phyloP scores from a whole-genome alignment of 345 rosid species.

The Carallia pectinifolia region DNA sequence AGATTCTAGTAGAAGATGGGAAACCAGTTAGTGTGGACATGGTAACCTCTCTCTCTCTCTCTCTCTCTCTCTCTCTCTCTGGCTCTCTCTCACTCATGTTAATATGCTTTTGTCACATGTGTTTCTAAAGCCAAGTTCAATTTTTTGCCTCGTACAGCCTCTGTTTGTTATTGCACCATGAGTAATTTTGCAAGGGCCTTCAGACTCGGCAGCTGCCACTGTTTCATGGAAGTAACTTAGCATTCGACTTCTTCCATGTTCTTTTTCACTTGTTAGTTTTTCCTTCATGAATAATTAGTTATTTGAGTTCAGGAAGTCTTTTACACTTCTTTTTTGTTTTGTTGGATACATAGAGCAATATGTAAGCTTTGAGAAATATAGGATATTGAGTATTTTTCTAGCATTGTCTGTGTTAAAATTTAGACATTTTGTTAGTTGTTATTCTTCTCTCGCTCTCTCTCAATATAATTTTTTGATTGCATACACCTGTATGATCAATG shows the following conservation, averaged over 20 bases:
- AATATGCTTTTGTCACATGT: not conserved
- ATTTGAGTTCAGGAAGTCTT: slow-evolving; percentile 4
- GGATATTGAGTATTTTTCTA: not conserved
- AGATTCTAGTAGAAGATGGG: slow-evolving; percentile 74
- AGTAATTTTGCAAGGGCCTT: slow-evolving; percentile 18
- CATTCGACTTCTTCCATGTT: not conserved
- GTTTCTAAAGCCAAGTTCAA: not conserved
- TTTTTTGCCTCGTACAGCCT: slow-evolving; percentile 54
- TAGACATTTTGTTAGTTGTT: not conserved
- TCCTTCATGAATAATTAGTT: slow-evolving; percentile 11
- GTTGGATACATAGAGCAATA: slow-evolving; percentile 3
- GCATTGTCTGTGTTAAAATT: not conserved
- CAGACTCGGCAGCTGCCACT: slow-evolving; percentile 9
- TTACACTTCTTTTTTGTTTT: not conserved
- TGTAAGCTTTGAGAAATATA: not conserved
- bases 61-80: not conserved
- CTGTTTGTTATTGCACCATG: slow-evolving; percentile 67
- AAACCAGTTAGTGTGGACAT: slow-evolving; percentile 79
- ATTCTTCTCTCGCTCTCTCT: not conserved
- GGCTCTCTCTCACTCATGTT: not conserved
- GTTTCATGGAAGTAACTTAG: slow-evolving; percentile 8
- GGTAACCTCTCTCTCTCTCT: slow-evolving; percentile 39
- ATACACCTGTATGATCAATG: too few relatives aligned
- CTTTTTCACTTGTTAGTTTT: slow-evolving; percentile 14
- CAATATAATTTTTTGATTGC: not conserved